A percentile compares a stretch with the other conserved stretches of the same genome.
phyloP scores from a whole-genome alignment of 192 early-diverging fungal species.

The Podila minutissima region DNA sequence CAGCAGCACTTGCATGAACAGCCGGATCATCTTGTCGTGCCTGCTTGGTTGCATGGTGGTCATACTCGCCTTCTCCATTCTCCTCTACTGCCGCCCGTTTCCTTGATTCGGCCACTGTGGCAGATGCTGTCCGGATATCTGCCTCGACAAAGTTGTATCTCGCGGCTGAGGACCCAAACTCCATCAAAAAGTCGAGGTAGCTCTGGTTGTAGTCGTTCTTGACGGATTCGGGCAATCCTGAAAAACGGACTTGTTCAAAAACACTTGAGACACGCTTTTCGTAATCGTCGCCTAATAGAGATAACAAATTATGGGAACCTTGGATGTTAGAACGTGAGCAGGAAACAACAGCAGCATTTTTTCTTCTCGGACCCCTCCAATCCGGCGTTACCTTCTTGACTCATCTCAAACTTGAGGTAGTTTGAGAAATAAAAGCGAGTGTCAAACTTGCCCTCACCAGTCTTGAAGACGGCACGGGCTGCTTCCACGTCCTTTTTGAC shows the following conservation, averaged over 20 bases:
- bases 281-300: constrained; percentile 39
- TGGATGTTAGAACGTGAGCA: background rate
- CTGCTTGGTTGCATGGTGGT: constrained; percentile 12
- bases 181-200: constrained; percentile 67
- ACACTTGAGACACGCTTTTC: constrained; percentile 55
- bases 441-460: constrained; percentile 51
- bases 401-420: constrained; percentile 73
- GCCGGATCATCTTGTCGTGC: constrained; percentile 8
- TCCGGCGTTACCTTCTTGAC: constrained; percentile 56
- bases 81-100: constrained; percentile 48
- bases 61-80: constrained; percentile 10
- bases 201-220: constrained; percentile 60
- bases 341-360: background rate
- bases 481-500: constrained; percentile 53
- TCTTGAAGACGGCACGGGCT: constrained; percentile 60
- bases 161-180: constrained; percentile 57
- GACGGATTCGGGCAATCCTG: constrained; percentile 61
- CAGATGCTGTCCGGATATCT: constrained; percentile 42
- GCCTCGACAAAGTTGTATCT: constrained; percentile 59
- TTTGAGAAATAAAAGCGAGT: constrained; percentile 66
- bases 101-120: constrained; percentile 34
- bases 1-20: background rate
- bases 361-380: background rate
- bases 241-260: constrained; percentile 60
- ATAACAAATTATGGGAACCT: too few species aligned